phyloP scores from a whole-genome alignment of 2,329 filamentous ascomycete genomes.

The Aspergillus sp. region DNA sequence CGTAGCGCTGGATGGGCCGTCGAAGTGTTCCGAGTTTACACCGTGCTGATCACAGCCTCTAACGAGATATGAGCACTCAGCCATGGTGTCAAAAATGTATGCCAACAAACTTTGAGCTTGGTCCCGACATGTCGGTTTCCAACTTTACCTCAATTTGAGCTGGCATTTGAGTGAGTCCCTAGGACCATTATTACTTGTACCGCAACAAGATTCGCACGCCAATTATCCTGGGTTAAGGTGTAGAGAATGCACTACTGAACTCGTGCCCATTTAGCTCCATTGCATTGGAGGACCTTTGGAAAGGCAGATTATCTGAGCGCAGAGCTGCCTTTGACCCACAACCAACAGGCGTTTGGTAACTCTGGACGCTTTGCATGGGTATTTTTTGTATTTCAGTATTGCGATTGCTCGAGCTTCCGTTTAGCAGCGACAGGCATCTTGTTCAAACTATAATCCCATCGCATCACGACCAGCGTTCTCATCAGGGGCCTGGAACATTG shows the following conservation, averaged over 20 bases:
- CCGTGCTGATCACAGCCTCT: not conserved
- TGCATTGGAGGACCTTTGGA: conserved; percentile 4
- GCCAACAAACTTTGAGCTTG: not conserved
- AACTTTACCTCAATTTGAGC: not conserved
- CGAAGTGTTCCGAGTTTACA: not conserved
- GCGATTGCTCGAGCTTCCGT: not conserved
- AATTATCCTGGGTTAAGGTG: not conserved
- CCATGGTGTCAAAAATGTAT: not conserved
- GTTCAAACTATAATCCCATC: not conserved
- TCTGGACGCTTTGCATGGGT: not conserved
- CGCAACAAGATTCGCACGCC: not conserved
- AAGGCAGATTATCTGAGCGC: conserved; percentile 1
- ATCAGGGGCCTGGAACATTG: not conserved
- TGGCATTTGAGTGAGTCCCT: not conserved
- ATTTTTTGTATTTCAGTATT: not conserved
- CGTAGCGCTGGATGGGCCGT: not conserved
- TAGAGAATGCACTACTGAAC: not conserved
- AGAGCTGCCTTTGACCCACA: not conserved
- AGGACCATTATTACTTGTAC: not conserved
- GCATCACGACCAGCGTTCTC: not conserved
- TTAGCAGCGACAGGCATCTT: not conserved
- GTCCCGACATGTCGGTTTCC: not conserved
- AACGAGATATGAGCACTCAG: not conserved
- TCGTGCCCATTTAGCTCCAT: not conserved
- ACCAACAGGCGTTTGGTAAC: not conserved